Percentiles rank a stretch among this genome's conserved stretches.
Conservation (phyloP, 139 green algal species). For the Micromonas commoda region DNA sequence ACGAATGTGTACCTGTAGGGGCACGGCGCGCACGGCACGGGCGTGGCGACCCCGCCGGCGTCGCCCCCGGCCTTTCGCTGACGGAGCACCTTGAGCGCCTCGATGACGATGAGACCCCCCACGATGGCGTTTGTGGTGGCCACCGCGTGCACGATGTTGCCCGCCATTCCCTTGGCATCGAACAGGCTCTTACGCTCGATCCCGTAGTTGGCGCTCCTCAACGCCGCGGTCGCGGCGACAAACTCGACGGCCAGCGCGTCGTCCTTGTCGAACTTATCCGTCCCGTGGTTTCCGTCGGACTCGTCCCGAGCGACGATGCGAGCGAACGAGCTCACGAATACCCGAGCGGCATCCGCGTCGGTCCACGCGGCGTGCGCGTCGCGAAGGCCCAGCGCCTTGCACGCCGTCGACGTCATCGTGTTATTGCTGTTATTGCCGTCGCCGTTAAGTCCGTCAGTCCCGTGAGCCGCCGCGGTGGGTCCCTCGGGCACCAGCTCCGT, state of each 20-base stretch:
- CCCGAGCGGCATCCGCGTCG: constrained; percentile 30
- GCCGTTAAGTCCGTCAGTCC: no score
- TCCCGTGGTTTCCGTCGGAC: constrained; percentile 50
- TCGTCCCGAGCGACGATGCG: constrained; percentile 41
- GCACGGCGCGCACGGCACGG: background rate
- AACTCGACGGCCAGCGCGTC: constrained; percentile 88
- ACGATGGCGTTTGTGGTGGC: constrained; percentile 98
- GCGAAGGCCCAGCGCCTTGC: background rate
- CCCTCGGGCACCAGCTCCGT: constrained; percentile 32
- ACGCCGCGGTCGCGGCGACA: constrained; percentile 82
- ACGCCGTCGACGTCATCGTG: no score
- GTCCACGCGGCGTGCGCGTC: constrained; percentile 24
- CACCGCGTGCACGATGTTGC: constrained; percentile 98
- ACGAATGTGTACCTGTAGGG: constrained; percentile 22
- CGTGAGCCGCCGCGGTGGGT: no score
- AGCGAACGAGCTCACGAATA: constrained; percentile 63
- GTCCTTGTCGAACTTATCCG: constrained; percentile 75
- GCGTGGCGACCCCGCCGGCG: constrained; percentile 15
- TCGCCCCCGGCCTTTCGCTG: constrained; percentile 27
- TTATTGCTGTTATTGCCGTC: no score
- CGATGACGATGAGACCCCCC: constrained; percentile 77
- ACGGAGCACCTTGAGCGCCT: constrained; percentile 82
- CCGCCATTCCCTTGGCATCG: constrained; percentile 90
- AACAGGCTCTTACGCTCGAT: constrained; percentile 80
- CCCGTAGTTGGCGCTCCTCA: constrained; percentile 67